These are phyloP conservation scores for Coemansia sp. DNA, from an alignment of 192 early-diverging fungal species.

Conservation along the genomic window DNA sequence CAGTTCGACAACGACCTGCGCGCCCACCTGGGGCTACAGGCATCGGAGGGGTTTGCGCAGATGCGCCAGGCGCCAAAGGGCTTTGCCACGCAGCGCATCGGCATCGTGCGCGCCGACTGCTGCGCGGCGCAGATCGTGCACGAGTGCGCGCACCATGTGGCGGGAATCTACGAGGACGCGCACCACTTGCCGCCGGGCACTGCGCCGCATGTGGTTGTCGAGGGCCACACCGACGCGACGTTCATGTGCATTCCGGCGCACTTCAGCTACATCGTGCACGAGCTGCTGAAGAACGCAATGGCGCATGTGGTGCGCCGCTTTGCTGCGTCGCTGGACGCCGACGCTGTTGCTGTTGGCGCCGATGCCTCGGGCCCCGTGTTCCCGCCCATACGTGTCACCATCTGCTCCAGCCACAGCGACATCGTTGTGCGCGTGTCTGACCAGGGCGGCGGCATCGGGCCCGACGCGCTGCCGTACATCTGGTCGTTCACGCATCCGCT, in stretches of 20 bases:
- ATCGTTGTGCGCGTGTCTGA: conserved; percentile 92
- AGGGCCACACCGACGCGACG: conserved; percentile 69
- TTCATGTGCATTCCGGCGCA: conserved; percentile 96
- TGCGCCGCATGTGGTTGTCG: conserved; percentile 73
- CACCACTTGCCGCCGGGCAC: conserved; percentile 48
- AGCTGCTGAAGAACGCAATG: conserved; percentile 88
- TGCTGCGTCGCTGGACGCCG: conserved; percentile 27
- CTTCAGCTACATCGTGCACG: conserved; percentile 90
- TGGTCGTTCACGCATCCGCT: conserved; percentile 80
- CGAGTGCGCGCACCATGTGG: conserved; percentile 41
- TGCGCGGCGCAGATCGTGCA: conserved; percentile 56
- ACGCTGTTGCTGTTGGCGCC: too few species aligned
- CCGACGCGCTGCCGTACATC: conserved; percentile 63
- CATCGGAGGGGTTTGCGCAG: conserved; percentile 43
- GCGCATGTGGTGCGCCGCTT: conserved; percentile 65
- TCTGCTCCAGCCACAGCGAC: conserved; percentile 71
- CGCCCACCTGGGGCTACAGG: conserved; percentile 18
- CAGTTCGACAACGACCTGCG: conserved; percentile 57
- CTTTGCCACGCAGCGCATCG: conserved; percentile 56
- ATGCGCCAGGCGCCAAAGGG: conserved; percentile 52
- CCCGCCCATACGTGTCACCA: conserved; percentile 84
- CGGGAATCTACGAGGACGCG: conserved; percentile 47
- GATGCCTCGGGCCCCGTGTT: conserved; percentile 33
- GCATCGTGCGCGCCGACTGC: conserved; percentile 48
- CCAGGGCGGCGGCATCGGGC: conserved; percentile 84